These are phyloP conservation scores for Thelonectria rubi DNA, from an alignment of 2,329 filamentous ascomycete genomes.

Conservation along the genomic window DNA sequence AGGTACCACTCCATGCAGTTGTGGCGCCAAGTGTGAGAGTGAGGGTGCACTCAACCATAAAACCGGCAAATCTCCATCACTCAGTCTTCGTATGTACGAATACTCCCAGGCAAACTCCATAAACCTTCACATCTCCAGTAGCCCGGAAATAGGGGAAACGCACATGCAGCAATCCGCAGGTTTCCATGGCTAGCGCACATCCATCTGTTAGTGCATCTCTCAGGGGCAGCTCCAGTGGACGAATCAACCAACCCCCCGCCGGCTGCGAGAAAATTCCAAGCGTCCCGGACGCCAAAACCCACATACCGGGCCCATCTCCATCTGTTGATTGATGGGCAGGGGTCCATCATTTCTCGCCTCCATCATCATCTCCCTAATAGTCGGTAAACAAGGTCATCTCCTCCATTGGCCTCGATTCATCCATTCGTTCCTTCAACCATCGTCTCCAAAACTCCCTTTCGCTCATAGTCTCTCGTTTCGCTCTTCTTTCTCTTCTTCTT, in stretches of 20 bases:
- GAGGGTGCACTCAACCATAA: too few species aligned
- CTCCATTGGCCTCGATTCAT: slow-evolving; percentile 7
- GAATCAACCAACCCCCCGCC: neutral
- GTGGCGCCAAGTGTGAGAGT: neutral
- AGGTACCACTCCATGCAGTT: neutral
- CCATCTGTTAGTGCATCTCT: neutral
- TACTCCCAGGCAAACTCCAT: too few species aligned
- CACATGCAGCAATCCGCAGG: neutral
- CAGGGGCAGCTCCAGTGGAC: neutral
- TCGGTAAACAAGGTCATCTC: neutral
- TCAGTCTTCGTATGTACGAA: too few species aligned
- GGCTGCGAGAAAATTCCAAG: neutral
- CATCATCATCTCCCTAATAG: neutral
- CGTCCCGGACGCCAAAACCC: neutral
- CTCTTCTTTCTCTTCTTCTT: neutral
- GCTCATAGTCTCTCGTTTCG: neutral
- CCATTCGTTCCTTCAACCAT: neutral
- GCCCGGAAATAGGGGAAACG: neutral
- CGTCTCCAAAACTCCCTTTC: slow-evolving; percentile 13
- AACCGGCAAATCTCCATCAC: too few species aligned
- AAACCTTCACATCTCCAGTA: neutral
- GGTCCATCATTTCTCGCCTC: neutral
- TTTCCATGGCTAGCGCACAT: neutral
- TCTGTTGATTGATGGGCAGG: neutral
- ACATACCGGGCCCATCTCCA: neutral